Evolutionary conservation across 176 grass and related monocot species (phyloP).

Genomic region (Triticum urartu): DNA sequence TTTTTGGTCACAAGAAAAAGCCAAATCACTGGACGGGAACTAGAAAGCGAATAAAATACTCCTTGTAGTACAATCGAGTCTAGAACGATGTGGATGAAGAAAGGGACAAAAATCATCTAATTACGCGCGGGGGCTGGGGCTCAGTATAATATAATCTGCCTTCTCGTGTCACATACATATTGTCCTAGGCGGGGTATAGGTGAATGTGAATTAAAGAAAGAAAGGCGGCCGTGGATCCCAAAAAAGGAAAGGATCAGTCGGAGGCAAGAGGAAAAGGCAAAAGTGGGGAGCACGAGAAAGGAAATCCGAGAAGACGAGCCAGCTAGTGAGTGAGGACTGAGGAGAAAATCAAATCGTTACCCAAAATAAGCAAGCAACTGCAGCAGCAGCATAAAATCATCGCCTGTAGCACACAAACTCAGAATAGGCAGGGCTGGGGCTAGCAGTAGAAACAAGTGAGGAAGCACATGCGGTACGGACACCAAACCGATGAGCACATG

Average conservation of each 20-base stretch:
- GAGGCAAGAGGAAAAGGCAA: conserved; percentile 7
- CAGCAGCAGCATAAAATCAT: conserved; percentile 47
- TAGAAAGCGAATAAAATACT: conserved; percentile 20
- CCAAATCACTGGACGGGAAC: neutral
- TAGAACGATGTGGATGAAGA: neutral
- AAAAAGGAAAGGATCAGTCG: conserved; percentile 26
- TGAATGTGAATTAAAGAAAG: conserved; percentile 8
- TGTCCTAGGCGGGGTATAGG: neutral
- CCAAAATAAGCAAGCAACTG: conserved; percentile 32
- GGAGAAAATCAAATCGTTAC: conserved; percentile 15
- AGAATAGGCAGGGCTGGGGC: too few relatives aligned
- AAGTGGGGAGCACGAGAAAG: conserved; percentile 11
- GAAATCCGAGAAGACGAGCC: conserved; percentile 8
- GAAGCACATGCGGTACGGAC: conserved; percentile 16
- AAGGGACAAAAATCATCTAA: neutral
- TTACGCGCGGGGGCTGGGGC: neutral
- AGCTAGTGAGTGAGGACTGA: neutral
- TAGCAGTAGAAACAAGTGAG: neutral
- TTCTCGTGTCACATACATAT: neutral
- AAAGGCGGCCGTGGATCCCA: conserved; percentile 5
- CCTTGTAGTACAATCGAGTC: conserved; percentile 2
- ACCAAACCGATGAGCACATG: neutral
- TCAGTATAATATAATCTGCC: neutral
- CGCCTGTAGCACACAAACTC: conserved; percentile 25
- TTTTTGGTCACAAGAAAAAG: neutral